Conservation (phyloP, 345 rosid species). For the Trapa incisa region DNA sequence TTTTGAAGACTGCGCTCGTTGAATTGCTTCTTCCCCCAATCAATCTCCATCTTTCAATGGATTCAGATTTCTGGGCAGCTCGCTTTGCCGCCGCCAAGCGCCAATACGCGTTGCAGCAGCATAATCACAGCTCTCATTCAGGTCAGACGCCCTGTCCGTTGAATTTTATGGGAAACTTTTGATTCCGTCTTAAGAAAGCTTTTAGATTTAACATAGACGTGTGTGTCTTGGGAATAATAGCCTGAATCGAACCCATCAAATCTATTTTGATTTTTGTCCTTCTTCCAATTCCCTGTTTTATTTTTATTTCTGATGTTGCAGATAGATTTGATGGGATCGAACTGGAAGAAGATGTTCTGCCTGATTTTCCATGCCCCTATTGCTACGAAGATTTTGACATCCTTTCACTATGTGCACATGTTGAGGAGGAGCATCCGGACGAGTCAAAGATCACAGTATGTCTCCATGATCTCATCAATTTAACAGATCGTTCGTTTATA, state of each 20-base stretch:
- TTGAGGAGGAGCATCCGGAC: slow-evolving; percentile 1
- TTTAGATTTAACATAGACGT: not conserved
- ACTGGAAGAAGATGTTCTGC: not conserved
- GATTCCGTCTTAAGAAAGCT: not conserved
- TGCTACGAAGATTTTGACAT: slow-evolving; percentile 1
- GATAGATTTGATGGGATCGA: not conserved
- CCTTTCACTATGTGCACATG: not conserved
- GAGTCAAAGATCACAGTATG: not conserved
- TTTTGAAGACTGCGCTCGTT: not conserved
- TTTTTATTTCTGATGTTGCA: not conserved
- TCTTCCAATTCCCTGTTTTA: not conserved
- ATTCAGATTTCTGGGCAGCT: slow-evolving; percentile 50
- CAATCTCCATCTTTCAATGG: slow-evolving; percentile 21
- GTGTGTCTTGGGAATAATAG: not conserved
- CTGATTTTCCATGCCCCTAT: not conserved
- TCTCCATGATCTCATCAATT: not conserved
- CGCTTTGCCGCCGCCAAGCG: slow-evolving; percentile 51
- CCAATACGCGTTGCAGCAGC: slow-evolving; percentile 36
- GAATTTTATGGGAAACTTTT: not conserved
- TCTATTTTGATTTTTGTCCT: no score
- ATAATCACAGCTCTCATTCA: not conserved
- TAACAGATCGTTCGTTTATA: not conserved
- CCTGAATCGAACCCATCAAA: not conserved
- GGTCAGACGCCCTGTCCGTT: not conserved
- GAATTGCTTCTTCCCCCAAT: not conserved